These are phyloP conservation scores for Haplosporangium gracile DNA, from an alignment of 192 early-diverging fungal species.

Conservation along the genomic window DNA sequence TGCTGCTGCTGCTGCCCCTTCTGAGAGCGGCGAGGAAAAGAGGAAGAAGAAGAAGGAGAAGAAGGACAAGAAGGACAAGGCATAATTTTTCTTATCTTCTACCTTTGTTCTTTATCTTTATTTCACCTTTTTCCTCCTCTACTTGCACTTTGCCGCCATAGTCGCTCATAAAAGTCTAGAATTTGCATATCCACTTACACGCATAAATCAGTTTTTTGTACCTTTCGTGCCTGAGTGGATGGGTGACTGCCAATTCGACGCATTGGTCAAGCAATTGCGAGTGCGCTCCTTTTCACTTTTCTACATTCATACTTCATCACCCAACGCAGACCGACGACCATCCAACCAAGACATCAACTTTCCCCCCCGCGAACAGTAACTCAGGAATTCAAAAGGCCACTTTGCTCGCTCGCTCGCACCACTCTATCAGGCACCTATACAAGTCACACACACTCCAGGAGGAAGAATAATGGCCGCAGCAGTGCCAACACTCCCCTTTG, in stretches of 20 bases:
- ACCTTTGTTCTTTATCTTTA: no score
- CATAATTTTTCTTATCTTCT: background rate
- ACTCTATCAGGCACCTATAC: background rate
- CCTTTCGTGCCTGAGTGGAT: background rate
- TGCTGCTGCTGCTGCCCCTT: background rate
- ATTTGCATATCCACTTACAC: background rate
- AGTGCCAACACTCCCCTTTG: slow-evolving; percentile 39
- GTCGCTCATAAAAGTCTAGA: background rate
- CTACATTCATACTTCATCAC: background rate
- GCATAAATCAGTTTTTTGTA: background rate
- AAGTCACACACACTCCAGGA: background rate
- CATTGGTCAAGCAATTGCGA: background rate
- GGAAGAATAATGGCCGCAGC: background rate
- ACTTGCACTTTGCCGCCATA: background rate
- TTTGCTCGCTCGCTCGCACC: background rate
- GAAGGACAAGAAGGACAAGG: slow-evolving; percentile 18
- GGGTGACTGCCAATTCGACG: background rate
- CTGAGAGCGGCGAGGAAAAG: background rate
- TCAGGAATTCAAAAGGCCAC: background rate
- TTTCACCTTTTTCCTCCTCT: background rate
- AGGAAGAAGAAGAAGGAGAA: slow-evolving; percentile 19
- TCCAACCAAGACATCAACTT: background rate
- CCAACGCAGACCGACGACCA: background rate
- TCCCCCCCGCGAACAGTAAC: background rate
- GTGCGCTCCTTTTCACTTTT: background rate